Evolutionary conservation across 2,329 filamentous ascomycete genomes (phyloP).

Genomic region (Botrytis elliptica): DNA sequence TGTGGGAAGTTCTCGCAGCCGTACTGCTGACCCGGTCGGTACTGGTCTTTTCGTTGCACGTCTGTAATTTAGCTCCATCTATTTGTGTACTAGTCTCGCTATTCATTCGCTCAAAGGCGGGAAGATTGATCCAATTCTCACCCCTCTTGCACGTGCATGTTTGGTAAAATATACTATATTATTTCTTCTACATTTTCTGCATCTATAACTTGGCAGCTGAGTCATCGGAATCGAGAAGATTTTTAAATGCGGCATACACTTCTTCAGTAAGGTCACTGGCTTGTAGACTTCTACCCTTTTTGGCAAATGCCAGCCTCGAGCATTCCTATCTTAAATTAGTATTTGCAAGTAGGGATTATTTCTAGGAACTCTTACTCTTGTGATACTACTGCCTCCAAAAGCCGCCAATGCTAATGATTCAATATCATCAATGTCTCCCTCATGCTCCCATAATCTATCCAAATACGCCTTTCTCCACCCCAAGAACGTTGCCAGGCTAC

Average conservation of each 20-base stretch:
- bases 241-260: slow-evolving; percentile 77
- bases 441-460: slow-evolving; percentile 73
- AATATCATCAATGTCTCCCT: slow-evolving; percentile 49
- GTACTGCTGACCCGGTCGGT: neutral
- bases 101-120: neutral
- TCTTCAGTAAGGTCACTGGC: slow-evolving; percentile 91
- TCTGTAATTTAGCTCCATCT: slow-evolving; percentile 22
- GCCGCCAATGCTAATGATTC: slow-evolving; percentile 75
- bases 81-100: slow-evolving; percentile 10
- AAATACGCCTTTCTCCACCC: slow-evolving; percentile 87
- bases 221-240: slow-evolving; percentile 70
- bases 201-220: slow-evolving; percentile 33
- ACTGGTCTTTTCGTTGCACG: slow-evolving; percentile 20
- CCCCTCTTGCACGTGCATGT: neutral
- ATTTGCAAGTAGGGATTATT: slow-evolving; percentile 19
- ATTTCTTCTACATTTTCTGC: neutral
- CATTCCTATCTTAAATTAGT: slow-evolving; percentile 58
- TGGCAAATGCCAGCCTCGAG: slow-evolving; percentile 80
- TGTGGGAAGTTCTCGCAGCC: slow-evolving; percentile 2
- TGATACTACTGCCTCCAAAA: slow-evolving; percentile 83
- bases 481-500: slow-evolving; percentile 81
- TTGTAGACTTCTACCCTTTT: slow-evolving; percentile 84
- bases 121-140: neutral
- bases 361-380: slow-evolving; percentile 58
- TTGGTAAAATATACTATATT: neutral